Percentiles rank a stretch among this genome's conserved stretches.
These are phyloP conservation scores for Boletus reticulatus DNA, from an alignment of 768 basidiomycete genomes.

Conservation along the genomic window DNA sequence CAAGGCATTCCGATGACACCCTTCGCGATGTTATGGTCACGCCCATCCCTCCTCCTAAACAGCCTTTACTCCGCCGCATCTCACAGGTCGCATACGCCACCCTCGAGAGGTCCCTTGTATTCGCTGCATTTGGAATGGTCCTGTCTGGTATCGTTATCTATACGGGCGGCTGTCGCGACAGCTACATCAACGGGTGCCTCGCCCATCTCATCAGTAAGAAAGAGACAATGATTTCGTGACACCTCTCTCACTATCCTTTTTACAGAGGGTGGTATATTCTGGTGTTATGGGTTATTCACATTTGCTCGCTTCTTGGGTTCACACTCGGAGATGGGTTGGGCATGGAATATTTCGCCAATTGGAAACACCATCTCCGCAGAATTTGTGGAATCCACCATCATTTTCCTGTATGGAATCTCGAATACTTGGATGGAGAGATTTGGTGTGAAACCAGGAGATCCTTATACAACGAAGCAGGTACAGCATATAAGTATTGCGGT, in stretches of 20 bases:
- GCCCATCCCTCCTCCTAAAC: constrained; percentile 9
- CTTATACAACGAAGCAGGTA: constrained; percentile 87
- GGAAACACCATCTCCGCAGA: constrained; percentile 60
- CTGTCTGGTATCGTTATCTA: constrained; percentile 77
- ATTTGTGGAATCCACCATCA: constrained; percentile 74
- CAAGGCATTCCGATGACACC: constrained; percentile 57
- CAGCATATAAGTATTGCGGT: constrained; percentile 95
- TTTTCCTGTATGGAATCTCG: constrained; percentile 85
- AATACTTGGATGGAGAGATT: constrained; percentile 99
- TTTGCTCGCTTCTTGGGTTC: constrained; percentile 96
- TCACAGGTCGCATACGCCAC: constrained; percentile 49
- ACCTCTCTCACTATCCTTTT: neutral
- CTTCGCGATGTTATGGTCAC: constrained; percentile 42
- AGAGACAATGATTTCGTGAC: neutral
- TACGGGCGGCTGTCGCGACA: constrained; percentile 81
- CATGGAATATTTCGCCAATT: constrained; percentile 79
- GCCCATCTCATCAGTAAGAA: constrained; percentile 88
- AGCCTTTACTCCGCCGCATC: constrained; percentile 38
- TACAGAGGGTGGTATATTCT: constrained; percentile 88
- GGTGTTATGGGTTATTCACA: constrained; percentile 82
- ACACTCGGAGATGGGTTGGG: constrained; percentile 87
- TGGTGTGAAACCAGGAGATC: constrained; percentile 75
- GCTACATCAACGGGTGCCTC: constrained; percentile 77
- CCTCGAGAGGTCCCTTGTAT: constrained; percentile 61
- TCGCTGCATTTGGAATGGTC: constrained; percentile 66